Evolutionary conservation across 495 filamentous ascomycete species (phyloP).

Genomic region (Terfezia claveryi): DNA sequence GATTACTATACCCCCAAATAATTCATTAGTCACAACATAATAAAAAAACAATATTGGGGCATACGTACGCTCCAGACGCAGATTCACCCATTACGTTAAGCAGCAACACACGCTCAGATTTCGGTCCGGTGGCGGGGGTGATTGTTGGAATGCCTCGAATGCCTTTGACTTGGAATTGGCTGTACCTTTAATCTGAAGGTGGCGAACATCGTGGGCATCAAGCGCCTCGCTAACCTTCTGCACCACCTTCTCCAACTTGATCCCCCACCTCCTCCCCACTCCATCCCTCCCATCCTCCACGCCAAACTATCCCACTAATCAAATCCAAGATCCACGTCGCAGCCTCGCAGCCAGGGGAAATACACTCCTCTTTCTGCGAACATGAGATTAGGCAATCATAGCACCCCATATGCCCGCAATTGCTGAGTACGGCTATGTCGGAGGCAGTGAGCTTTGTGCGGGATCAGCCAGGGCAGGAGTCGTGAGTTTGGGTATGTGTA

Average conservation of each 20-base stretch:
- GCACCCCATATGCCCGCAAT: constrained; percentile 33
- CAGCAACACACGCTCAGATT: constrained; percentile 33
- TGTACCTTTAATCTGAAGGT: constrained; percentile 9
- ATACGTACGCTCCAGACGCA: constrained; percentile 45
- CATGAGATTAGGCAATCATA: constrained; percentile 19
- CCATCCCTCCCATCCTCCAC: constrained; percentile 15
- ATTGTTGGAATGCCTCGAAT: constrained; percentile 27
- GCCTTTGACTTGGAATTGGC: constrained; percentile 14
- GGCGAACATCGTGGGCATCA: constrained; percentile 9
- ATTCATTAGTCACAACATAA: too few relatives aligned
- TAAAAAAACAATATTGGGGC: not conserved
- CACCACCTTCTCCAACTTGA: constrained; percentile 29
- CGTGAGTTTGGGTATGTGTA: not conserved
- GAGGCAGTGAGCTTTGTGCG: constrained; percentile 5
- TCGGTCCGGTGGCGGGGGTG: constrained; percentile 3
- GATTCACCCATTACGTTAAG: constrained; percentile 40
- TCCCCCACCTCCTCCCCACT: constrained; percentile 20
- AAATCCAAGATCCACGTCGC: constrained; percentile 17
- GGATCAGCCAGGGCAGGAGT: constrained; percentile 20
- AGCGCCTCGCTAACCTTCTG: constrained; percentile 17
- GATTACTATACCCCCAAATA: constrained; percentile 29
- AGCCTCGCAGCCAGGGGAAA: constrained; percentile 13
- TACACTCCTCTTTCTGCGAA: constrained; percentile 14
- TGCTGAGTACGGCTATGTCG: constrained; percentile 24
- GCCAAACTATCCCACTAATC: constrained; percentile 20